A percentile compares a stretch with the other conserved stretches of the same genome.
Conservation (phyloP, 106 monocot species). For the Amphibolis antarctica region DNA sequence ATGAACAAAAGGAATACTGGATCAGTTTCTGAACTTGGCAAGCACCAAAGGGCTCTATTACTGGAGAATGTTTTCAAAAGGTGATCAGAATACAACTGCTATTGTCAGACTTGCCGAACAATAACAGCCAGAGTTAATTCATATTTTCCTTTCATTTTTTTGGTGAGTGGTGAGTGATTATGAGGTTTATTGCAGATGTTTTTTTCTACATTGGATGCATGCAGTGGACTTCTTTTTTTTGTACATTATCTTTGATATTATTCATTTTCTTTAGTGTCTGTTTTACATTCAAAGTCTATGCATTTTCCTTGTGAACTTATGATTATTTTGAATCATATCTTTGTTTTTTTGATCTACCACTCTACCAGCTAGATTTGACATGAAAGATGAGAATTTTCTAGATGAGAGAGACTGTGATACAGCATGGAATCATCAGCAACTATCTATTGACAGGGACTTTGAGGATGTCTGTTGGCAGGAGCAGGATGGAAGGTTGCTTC, state of each 20-base stretch:
- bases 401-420: constrained; percentile 9
- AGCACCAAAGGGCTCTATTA: no score
- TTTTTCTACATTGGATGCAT: no score
- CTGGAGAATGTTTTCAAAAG: no score
- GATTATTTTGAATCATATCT: not conserved
- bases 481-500: constrained; percentile 23
- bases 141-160: not conserved
- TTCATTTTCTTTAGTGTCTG: no score
- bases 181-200: not conserved
- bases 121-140: not conserved
- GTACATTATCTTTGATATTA: no score
- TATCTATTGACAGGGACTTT: constrained; percentile 11
- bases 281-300: no score
- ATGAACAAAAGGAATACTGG: no score
- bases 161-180: no score
- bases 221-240: no score
- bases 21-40: no score
- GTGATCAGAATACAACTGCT: no score
- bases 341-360: not conserved
- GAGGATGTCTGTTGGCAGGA: constrained; percentile 10
- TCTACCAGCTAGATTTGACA: constrained; percentile 17
- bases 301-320: not conserved
- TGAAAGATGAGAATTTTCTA: constrained; percentile 13
- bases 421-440: constrained; percentile 4
- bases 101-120: no score